phyloP scores from a whole-genome alignment of 352 stramenopile genomes.

The Thalassiosira delicatula region DNA sequence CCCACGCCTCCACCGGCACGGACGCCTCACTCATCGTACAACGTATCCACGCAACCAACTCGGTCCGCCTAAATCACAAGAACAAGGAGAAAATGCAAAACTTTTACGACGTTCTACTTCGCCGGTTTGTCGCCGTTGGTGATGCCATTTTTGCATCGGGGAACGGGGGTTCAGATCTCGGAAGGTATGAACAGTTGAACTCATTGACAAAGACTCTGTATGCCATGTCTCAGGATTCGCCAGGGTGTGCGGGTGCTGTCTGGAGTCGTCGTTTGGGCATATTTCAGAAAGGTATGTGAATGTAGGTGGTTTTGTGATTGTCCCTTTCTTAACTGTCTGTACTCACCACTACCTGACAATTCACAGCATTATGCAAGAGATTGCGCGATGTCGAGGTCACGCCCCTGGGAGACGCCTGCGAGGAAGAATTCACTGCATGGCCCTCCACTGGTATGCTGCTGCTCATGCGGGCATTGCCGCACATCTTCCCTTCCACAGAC shows the following conservation, averaged over 20 bases:
- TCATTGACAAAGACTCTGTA: conserved; percentile 88
- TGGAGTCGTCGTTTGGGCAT: conserved; percentile 90
- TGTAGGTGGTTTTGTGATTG: no score
- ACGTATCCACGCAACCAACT: conserved; percentile 92
- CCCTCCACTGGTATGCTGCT: conserved; percentile 89
- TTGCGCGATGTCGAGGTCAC: conserved; percentile 79
- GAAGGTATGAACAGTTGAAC: conserved; percentile 85
- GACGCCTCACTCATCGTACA: conserved; percentile 90
- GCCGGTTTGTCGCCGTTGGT: conserved; percentile 91
- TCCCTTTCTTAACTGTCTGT: no score
- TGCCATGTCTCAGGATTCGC: conserved; percentile 89
- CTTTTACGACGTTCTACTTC: conserved; percentile 92
- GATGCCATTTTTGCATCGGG: conserved; percentile 77
- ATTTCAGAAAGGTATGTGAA: conserved; percentile 86
- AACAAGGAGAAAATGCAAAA: conserved; percentile 96
- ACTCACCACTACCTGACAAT: not conserved
- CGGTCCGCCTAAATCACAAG: conserved; percentile 90
- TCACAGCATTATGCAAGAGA: conserved; percentile 83
- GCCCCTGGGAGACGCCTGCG: conserved; percentile 71
- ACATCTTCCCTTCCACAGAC: conserved; percentile 94
- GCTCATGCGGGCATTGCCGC: conserved; percentile 87
- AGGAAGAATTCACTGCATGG: conserved; percentile 85
- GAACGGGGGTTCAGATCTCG: conserved; percentile 73
- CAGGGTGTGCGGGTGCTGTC: conserved; percentile 88
- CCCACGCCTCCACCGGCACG: conserved; percentile 87